Evolutionary conservation across 108 stramenopile genomes (phyloP), one percentile per base, ranked within the genome.

Genomic region (Aurantiochytrium sp.): DNA sequence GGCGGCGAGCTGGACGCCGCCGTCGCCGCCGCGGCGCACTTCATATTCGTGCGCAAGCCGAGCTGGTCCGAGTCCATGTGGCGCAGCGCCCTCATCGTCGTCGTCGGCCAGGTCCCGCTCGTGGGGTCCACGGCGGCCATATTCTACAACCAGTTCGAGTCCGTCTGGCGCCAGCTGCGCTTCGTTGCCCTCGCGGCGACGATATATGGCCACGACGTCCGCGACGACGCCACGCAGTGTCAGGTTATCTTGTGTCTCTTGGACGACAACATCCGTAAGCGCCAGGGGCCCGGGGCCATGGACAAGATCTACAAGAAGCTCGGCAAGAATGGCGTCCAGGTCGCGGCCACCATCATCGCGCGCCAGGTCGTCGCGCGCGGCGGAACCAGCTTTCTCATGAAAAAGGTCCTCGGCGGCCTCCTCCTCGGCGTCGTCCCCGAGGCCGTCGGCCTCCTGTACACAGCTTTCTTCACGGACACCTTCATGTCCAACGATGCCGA

Each of bases 101-200:
- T 81, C 27, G 73, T 81, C 8, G 73, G 73, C 24, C 73, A 81
- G 24, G 73, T 81, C 12, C 73, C 73, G 12, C 19, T 81, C 10
- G 73, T 81, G 21, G 73, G 73, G 45, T 48, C 73, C 6, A 48
- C 73, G 12, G 73, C 73, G 0, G 73, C 73, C 12, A 48, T 81
- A 48, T 81, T 81, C 12, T 81, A 81, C 3, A 41, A 41, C 1
- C 39, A 81, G 4, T 81, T 81, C 30, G 73, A 81, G 73, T 81
- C 73, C 45, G 45, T 81, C 45, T 81, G 73, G 73, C 39, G 73
- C 24, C 73, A 81, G 24, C 24, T 81, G 12, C 73, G 73, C 6
- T 81, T 81, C 2, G 73, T 81, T 0, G 73, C 73, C 39, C 73
- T 81, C 12, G 45, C 73, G 30, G 73, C 73, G 73, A 81, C 73